Base-by-base conservation (phyloP, 116 monocot genomes). In the Papilionanthe hybrid region DNA sequence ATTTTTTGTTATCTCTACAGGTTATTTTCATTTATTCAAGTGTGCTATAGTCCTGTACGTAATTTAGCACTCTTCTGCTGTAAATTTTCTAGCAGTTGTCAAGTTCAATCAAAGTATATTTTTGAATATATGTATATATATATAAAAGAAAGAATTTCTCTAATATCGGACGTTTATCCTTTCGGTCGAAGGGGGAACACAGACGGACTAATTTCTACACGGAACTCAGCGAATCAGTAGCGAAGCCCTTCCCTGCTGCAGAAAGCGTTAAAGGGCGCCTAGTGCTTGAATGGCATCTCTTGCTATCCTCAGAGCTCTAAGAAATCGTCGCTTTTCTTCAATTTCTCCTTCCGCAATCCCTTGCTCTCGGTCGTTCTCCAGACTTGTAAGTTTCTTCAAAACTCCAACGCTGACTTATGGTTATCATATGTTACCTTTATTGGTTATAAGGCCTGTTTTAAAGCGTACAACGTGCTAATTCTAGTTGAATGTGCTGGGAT, bases 341-440 rank as follows among this genome's bases (percentile, higher is more conserved):
- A 44, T 76, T 30, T 29, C 82, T 19, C 43, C 78, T 5, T 58
- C 75, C n/a, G 41, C 76, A 41, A 20, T 47, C 6, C 57, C 76
- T 22, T 29, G 60, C 75, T 22, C 56, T 57, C 32, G 42, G 55
- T 58, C 82, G 73, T 66, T 86, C 48, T 78, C 78, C 55, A 77
- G 87, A 86, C 80, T 87, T 72, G 90, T 87, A 78, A 90, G 86
- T 56, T 1, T 72, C 12, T 43, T 42, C 42, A 72, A 55, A 56
- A 73, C 13, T 55, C 57, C 74, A 25, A 72, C 30, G 20, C 18
- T 12, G 4, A 7, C n/a, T 18, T 73, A 73, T 25, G 22, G 1
- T 23, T 27, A 12, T 49, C 47, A 49, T 25, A 27, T 75, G 3
- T 6, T 74, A 10, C 7, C 12, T 74, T 44, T 45, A 22, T 12